A percentile compares a stretch with the other conserved stretches of the same genome.
These are phyloP conservation scores for Gymnopus androsaceus DNA, from an alignment of 1,284 basidiomycete species.

Conservation along the genomic window DNA sequence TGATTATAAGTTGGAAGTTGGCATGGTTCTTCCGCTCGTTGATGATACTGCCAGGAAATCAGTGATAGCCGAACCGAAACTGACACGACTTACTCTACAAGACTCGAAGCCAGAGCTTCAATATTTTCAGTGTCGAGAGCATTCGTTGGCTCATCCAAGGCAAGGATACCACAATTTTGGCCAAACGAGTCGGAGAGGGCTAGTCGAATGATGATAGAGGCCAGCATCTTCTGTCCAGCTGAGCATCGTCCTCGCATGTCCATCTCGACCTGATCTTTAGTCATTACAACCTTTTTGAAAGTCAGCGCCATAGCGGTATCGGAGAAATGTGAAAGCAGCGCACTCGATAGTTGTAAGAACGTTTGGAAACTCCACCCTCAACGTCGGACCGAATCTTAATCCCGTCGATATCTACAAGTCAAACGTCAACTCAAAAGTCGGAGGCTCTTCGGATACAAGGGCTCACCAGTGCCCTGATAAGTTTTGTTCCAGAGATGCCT, in stretches of 20 bases:
- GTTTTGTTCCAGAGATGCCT: conserved; percentile 97
- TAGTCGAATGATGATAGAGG: conserved; percentile 98
- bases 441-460: conserved; percentile 11
- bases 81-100: conserved; percentile 77
- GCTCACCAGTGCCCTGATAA: conserved; percentile 93
- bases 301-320: conserved; percentile 26
- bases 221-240: conserved; percentile 98
- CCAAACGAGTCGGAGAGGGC: conserved; percentile 97
- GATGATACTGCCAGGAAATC: conserved; percentile 68
- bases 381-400: conserved; percentile 95
- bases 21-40: conserved; percentile 85
- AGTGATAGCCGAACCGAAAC: conserved; percentile 8
- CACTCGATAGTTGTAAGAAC: conserved; percentile 98
- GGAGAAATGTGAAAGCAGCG: conserved; percentile 24
- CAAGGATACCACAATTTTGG: conserved; percentile 96
- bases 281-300: conserved; percentile 85
- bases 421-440: conserved; percentile 19
- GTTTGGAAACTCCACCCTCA: conserved; percentile 82
- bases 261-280: conserved; percentile 98
- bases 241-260: conserved; percentile 99
- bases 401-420: conserved; percentile 86
- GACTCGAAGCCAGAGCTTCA: conserved; percentile 86
- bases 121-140: conserved; percentile 97
- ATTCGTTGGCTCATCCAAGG: conserved; percentile 97
- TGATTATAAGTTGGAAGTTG: conserved; percentile 97